These are phyloP conservation scores for Niebla homalea DNA, from an alignment of 495 filamentous ascomycete genomes.

Conservation along the genomic window DNA sequence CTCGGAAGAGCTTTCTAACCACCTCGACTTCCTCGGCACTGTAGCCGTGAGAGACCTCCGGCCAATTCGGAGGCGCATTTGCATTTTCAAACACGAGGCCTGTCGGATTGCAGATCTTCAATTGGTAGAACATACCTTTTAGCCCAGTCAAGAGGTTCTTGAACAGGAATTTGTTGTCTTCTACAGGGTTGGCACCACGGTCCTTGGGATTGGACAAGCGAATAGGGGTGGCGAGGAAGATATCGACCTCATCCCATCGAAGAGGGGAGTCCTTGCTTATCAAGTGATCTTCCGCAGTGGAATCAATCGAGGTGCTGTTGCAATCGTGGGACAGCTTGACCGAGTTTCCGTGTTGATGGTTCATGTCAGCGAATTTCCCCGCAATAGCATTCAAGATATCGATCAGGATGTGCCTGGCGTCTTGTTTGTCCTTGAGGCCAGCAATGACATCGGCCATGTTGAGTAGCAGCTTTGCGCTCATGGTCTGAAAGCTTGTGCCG, in stretches of 20 bases:
- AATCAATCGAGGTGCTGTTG: constrained; percentile 49
- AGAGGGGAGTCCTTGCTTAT: constrained; percentile 67
- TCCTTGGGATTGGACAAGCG: constrained; percentile 90
- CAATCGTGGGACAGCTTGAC: constrained; percentile 77
- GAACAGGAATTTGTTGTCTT: constrained; percentile 96
- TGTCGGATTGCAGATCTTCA: constrained; percentile 78
- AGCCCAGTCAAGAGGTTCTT: constrained; percentile 95
- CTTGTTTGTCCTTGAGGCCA: constrained; percentile 74
- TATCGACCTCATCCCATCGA: constrained; percentile 96
- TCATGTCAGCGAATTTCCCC: constrained; percentile 98
- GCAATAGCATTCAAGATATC: constrained; percentile 96
- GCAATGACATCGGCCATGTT: constrained; percentile 98
- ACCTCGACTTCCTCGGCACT: constrained; percentile 94
- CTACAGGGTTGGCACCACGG: constrained; percentile 79
- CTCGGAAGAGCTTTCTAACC: constrained; percentile 92
- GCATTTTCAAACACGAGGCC: constrained; percentile 50
- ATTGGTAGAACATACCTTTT: constrained; percentile 91
- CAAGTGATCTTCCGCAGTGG: constrained; percentile 62
- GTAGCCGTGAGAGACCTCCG: constrained; percentile 91
- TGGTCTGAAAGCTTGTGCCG: constrained; percentile 97
- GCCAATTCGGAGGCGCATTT: constrained; percentile 80
- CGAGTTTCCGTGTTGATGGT: constrained; percentile 84
- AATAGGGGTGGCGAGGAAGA: constrained; percentile 91
- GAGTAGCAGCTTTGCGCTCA: constrained; percentile 92
- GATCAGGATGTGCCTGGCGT: constrained; percentile 88